Evolutionary conservation across 2,329 filamentous ascomycete species (phyloP), one percentile per base, ranked within the genome.

Genomic region (Fonsecaea pugnacius): DNA sequence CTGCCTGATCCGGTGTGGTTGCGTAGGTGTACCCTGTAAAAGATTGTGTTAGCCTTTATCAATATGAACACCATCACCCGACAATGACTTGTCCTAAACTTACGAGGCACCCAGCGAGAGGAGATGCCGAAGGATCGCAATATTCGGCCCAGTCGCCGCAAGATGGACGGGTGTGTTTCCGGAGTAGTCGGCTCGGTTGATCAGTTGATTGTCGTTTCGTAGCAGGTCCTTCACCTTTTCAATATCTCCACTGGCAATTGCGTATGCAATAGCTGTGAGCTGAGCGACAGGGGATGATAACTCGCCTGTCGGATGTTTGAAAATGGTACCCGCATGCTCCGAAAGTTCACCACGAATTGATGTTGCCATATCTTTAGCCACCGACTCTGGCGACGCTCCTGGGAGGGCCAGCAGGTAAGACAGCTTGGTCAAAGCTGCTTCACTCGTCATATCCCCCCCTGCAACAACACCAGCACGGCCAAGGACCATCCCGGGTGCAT

Each of bases 391-490:
- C 0, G 84, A 83, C n/a, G 90, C 80, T 35, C 82, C 83, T 1
- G 89, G 87, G 4, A 86, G 76, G 4, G 91, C 90, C 18, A 96
- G 84, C 2, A 96, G 84, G 75, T 96, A 96, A 1, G 91, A 91
- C 32, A 97, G 84, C 77, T 97, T 97, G 21, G 93, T 95, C 70
- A 96, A 85, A 5, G 93, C 93, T 2, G 91, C 93, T 79, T 97
- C 93, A 24, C 90, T 90, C 0, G 93, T 97, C 70, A 72, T 72
- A 40, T 72, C 70, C 21, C 70, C 65, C 40, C 93, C 93, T 69
- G 95, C 93, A 35, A 96, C 91, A 55, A 97, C 91, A 36, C 93
- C 93, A 2, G 91, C 91, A 60, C 88, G 85, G 43, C 91, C 91
- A 18, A 96, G 85, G 46, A 89, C 88, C 70, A 91, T 91, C 8